Evolutionary conservation across 345 rosid genomes (phyloP).

Genomic region (Psidium guajava): DNA sequence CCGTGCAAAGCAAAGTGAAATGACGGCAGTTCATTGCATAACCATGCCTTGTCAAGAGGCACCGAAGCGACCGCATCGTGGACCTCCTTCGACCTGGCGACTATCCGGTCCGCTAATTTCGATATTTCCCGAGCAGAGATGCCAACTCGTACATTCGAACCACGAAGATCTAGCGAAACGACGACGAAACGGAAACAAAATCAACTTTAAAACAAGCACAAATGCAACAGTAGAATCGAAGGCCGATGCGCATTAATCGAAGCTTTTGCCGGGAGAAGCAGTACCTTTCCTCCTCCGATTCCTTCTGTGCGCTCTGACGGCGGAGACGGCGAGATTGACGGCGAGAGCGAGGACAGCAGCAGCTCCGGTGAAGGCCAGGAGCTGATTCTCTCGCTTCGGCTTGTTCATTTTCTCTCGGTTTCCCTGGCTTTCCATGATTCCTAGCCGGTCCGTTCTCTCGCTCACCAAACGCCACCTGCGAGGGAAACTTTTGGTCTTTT

Average conservation of each 20-base stretch:
- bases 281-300: conserved; percentile 52
- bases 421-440: background rate
- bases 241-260: background rate
- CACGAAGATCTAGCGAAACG: conserved; percentile 46
- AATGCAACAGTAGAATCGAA: background rate
- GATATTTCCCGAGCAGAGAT: conserved; percentile 68
- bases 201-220: background rate
- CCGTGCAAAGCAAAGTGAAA: background rate
- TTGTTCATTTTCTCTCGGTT: conserved; percentile 17
- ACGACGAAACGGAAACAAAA: background rate
- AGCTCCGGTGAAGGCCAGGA: conserved; percentile 61
- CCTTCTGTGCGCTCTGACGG: conserved; percentile 38
- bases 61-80: conserved; percentile 68
- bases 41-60: conserved; percentile 63
- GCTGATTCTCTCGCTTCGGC: conserved; percentile 28
- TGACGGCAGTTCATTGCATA: background rate
- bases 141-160: conserved; percentile 48
- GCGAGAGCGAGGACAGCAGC: conserved; percentile 63
- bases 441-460: background rate
- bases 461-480: conserved; percentile 18
- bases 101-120: conserved; percentile 50
- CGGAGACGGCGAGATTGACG: conserved; percentile 50
- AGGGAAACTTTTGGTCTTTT: conserved; percentile 12
- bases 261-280: background rate
- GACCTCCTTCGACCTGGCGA: conserved; percentile 56